Percentiles rank a stretch among this genome's conserved stretches.
Evolutionary conservation across 768 basidiomycete species (phyloP).

Genomic region (Kwoniella sp.): DNA sequence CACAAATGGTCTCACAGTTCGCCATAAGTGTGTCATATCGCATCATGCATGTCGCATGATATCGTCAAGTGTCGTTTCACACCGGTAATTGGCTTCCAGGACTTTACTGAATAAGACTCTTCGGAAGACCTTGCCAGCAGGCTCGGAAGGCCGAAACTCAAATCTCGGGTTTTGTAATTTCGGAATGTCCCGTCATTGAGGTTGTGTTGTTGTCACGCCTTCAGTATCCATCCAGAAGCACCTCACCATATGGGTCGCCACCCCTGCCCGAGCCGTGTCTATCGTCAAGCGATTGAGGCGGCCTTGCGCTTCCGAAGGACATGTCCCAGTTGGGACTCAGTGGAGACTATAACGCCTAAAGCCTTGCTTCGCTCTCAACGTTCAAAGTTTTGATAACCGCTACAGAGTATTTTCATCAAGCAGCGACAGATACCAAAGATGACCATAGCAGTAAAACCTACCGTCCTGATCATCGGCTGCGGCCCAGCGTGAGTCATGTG

Average conservation of each 20-base stretch:
- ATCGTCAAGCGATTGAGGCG: too few species aligned
- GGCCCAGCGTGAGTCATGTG: constrained; percentile 13
- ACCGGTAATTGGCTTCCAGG: too few species aligned
- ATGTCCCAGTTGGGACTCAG: too few species aligned
- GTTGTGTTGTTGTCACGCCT: not conserved
- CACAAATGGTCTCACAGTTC: not conserved
- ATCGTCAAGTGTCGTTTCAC: not conserved
- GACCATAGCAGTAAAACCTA: constrained; percentile 14
- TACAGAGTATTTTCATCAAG: not conserved
- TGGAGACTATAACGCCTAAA: too few species aligned
- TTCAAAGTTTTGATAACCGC: too few species aligned
- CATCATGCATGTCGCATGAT: not conserved
- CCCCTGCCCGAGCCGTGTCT: too few species aligned
- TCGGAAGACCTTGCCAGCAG: not conserved
- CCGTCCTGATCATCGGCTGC: constrained; percentile 16
- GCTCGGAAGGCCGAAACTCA: constrained; percentile 8
- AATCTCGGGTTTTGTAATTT: not conserved
- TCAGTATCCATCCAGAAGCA: too few species aligned
- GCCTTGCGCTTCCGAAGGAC: too few species aligned
- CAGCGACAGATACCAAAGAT: not conserved
- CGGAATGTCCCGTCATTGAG: not conserved
- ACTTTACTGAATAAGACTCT: too few species aligned
- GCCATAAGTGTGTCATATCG: not conserved
- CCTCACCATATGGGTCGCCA: too few species aligned
- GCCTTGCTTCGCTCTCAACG: too few species aligned